A percentile compares a stretch with the other conserved stretches of the same genome.
phyloP scores from a whole-genome alignment of 805 yeast genomes.

The Kazachstania psychrophila region DNA sequence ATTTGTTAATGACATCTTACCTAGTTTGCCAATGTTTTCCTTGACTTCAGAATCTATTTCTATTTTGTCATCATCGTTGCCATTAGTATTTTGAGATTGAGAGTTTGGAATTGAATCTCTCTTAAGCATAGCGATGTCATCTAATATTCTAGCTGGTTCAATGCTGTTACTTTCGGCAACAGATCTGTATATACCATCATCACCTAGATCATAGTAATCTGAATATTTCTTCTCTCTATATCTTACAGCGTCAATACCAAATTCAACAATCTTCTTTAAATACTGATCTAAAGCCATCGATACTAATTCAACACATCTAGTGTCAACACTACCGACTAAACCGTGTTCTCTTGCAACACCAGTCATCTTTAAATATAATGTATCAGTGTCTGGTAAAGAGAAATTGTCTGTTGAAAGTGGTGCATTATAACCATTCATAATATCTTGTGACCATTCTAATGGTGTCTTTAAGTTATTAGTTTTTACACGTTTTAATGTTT shows the following conservation, averaged over 20 bases:
- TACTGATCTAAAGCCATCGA: conserved; percentile 76
- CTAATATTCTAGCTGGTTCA: too few species aligned
- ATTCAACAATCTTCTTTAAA: conserved; percentile 63
- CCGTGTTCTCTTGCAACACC: conserved; percentile 90
- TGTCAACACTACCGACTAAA: conserved; percentile 65
- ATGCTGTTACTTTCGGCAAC: conserved; percentile 12
- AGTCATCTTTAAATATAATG: conserved; percentile 55
- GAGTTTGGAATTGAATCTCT: too few species aligned
- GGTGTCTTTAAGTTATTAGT: conserved; percentile 33
- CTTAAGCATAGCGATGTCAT: too few species aligned
- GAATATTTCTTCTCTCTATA: conserved; percentile 44
- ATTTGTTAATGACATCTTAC: conserved; percentile 37
- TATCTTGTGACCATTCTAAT: conserved; percentile 86
- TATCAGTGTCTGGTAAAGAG: conserved; percentile 75
- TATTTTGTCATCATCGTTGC: not conserved
- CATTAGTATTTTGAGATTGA: too few species aligned
- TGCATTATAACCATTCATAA: conserved; percentile 73
- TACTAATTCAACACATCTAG: conserved; percentile 69
- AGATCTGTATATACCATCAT: conserved; percentile 25
- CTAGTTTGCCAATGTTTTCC: conserved; percentile 3
- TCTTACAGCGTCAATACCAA: conserved; percentile 62
- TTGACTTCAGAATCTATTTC: not conserved
- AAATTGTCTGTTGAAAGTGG: conserved; percentile 69
- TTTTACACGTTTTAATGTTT: conserved; percentile 26
- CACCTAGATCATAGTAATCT: conserved; percentile 28